phyloP scores from a whole-genome alignment of 441 rosid species.

The Macaranga tanarius region DNA sequence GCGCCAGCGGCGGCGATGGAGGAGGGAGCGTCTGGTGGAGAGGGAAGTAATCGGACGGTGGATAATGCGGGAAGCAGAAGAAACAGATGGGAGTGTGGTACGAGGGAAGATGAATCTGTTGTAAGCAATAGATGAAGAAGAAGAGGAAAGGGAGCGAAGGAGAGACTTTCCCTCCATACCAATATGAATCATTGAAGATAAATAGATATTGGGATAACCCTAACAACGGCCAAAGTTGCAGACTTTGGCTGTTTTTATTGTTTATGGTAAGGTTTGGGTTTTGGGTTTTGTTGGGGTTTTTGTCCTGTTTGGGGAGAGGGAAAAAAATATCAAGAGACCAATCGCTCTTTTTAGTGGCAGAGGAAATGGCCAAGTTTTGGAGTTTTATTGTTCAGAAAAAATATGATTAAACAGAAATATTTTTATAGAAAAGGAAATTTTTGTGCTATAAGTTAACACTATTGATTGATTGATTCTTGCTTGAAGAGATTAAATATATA shows the following conservation, averaged over 20 bases:
- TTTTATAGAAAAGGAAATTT: neutral
- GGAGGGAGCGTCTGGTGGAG: conserved; percentile 34
- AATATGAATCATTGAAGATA: no score
- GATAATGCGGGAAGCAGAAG: conserved; percentile 16
- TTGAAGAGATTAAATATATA: no score
- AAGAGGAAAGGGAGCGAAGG: conserved; percentile 50
- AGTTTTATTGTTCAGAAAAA: neutral
- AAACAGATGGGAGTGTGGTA: conserved; percentile 24
- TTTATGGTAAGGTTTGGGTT: neutral
- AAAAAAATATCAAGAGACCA: conserved; percentile 8
- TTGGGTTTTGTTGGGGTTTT: neutral
- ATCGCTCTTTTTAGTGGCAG: neutral
- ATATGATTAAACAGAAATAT: neutral
- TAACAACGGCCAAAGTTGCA: neutral
- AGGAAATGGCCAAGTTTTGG: conserved; percentile 4
- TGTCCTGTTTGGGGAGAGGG: neutral
- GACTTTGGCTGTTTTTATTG: neutral
- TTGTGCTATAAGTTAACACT: neutral
- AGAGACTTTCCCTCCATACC: conserved; percentile 52
- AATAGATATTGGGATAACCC: conserved; percentile 4
- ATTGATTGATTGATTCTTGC: neutral
- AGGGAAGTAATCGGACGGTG: conserved; percentile 30
- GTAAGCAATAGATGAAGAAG: conserved; percentile 37
- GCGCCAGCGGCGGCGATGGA: conserved; percentile 35
- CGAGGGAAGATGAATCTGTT: conserved; percentile 44